A percentile compares a stretch with the other conserved stretches of the same genome.
Evolutionary conservation across 768 basidiomycete species (phyloP).

Genomic region (Hypsizygus marmoreus): DNA sequence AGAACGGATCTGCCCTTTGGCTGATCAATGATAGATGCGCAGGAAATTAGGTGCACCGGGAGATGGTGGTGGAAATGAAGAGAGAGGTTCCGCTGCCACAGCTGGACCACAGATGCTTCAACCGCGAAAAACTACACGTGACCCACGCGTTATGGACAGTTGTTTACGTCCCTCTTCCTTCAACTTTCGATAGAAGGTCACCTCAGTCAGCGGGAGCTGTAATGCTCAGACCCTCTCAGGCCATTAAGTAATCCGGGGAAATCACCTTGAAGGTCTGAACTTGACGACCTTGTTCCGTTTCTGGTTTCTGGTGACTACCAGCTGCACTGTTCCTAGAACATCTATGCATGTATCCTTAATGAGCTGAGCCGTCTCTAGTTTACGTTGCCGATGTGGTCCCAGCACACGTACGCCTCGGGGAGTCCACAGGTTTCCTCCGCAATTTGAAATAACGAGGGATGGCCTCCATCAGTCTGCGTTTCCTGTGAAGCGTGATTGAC

Average conservation of each 20-base stretch:
- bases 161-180: constrained; percentile 18
- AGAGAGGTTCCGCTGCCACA: constrained; percentile 6
- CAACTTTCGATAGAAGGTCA: neutral
- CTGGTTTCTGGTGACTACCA: too few relatives aligned
- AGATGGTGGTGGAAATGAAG: constrained; percentile 17
- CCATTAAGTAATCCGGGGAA: neutral
- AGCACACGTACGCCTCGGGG: neutral
- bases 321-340: too few relatives aligned
- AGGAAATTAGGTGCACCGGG: neutral
- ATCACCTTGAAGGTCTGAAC: too few relatives aligned
- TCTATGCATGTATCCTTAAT: too few relatives aligned
- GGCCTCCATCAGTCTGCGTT: neutral
- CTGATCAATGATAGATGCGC: constrained; percentile 9
- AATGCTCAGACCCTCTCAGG: neutral
- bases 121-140: constrained; percentile 33
- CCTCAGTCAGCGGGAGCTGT: neutral
- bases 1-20: neutral
- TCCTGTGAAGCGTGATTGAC: neutral
- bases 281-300: too few relatives aligned
- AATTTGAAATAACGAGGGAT: constrained; percentile 1
- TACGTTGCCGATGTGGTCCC: neutral
- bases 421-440: too few relatives aligned
- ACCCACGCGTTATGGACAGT: constrained; percentile 39
- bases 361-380: neutral
- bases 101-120: constrained; percentile 12